These are phyloP conservation scores for Phytophthora rubi DNA, from an alignment of 352 stramenopile genomes.

Conservation along the genomic window DNA sequence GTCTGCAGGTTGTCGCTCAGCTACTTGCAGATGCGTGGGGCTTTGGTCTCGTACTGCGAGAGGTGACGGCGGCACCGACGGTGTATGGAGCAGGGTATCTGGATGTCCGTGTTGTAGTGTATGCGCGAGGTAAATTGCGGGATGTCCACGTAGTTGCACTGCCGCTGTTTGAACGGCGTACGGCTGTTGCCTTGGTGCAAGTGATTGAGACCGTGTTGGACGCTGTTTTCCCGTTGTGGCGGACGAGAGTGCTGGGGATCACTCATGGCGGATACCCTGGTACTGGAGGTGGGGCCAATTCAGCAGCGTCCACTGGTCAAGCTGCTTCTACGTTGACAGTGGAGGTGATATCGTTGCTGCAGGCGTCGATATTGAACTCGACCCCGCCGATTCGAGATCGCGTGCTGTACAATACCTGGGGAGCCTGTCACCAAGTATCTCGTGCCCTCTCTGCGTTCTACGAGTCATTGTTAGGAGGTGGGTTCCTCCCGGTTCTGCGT, in stretches of 20 bases:
- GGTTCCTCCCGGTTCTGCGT: constrained; percentile 26
- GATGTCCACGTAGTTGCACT: constrained; percentile 45
- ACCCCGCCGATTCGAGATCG: not conserved
- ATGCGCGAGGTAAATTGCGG: constrained; percentile 16
- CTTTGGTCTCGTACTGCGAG: constrained; percentile 48
- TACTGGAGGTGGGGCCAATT: not conserved
- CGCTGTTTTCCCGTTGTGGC: constrained; percentile 38
- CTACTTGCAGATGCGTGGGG: constrained; percentile 41
- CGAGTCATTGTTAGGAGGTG: constrained; percentile 31
- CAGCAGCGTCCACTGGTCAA: not conserved
- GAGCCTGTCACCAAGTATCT: constrained; percentile 30
- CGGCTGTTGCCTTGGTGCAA: constrained; percentile 10
- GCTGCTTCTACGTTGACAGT: constrained; percentile 7
- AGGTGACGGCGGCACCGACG: constrained; percentile 9
- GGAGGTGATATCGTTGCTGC: constrained; percentile 30
- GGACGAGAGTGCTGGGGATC: constrained; percentile 30
- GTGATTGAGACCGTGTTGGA: constrained; percentile 33
- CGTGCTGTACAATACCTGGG: constrained; percentile 32
- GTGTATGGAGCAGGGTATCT: constrained; percentile 25
- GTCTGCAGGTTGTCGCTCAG: constrained; percentile 32
- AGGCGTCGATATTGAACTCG: constrained; percentile 5
- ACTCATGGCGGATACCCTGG: constrained; percentile 7
- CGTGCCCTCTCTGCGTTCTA: constrained; percentile 37
- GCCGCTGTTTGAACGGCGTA: constrained; percentile 17
- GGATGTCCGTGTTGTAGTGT: constrained; percentile 41